These are phyloP conservation scores for Penicillium alfredii DNA, from an alignment of 495 filamentous ascomycete species.

Conservation along the genomic window DNA sequence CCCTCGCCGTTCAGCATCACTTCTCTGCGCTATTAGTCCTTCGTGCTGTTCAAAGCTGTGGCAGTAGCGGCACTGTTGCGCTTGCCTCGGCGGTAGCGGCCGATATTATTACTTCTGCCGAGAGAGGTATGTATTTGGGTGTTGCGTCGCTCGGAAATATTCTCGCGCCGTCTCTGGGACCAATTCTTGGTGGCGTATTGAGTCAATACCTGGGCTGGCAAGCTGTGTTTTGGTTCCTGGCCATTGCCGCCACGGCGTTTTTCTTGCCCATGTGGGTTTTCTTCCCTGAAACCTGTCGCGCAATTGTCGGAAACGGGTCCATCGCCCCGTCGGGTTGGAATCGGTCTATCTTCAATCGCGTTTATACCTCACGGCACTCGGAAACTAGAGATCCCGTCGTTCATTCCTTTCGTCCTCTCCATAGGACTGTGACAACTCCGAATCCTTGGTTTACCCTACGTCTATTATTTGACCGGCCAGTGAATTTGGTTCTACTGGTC, in stretches of 20 bases:
- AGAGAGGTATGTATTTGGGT: slow-evolving; percentile 46
- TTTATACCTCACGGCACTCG: no score
- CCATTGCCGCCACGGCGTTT: slow-evolving; percentile 44
- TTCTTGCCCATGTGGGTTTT: slow-evolving; percentile 26
- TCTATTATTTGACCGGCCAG: slow-evolving; percentile 49
- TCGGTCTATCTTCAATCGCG: slow-evolving; percentile 11
- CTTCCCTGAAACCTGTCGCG: slow-evolving; percentile 41
- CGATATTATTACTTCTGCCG: slow-evolving; percentile 39
- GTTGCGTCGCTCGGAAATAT: slow-evolving; percentile 30
- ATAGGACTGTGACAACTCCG: slow-evolving; percentile 3
- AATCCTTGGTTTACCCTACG: slow-evolving; percentile 33
- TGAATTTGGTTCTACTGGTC: slow-evolving; percentile 45
- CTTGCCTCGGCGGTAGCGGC: slow-evolving; percentile 41
- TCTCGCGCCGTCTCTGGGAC: slow-evolving; percentile 43
- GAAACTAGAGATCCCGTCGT: slow-evolving; percentile 24
- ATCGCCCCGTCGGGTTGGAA: slow-evolving; percentile 19
- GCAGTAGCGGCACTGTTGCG: slow-evolving; percentile 43
- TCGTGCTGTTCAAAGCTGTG: slow-evolving; percentile 45
- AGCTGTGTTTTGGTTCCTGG: slow-evolving; percentile 70
- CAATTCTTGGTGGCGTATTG: slow-evolving; percentile 59
- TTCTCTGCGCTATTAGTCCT: slow-evolving; percentile 43
- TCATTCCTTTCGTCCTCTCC: slow-evolving; percentile 41
- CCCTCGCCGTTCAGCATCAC: slow-evolving; percentile 38
- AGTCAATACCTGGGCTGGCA: slow-evolving; percentile 62
- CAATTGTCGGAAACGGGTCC: slow-evolving; percentile 40